Base-by-base conservation (phyloP, 495 filamentous ascomycete genomes). In the Neurospora hispaniola region DNA sequence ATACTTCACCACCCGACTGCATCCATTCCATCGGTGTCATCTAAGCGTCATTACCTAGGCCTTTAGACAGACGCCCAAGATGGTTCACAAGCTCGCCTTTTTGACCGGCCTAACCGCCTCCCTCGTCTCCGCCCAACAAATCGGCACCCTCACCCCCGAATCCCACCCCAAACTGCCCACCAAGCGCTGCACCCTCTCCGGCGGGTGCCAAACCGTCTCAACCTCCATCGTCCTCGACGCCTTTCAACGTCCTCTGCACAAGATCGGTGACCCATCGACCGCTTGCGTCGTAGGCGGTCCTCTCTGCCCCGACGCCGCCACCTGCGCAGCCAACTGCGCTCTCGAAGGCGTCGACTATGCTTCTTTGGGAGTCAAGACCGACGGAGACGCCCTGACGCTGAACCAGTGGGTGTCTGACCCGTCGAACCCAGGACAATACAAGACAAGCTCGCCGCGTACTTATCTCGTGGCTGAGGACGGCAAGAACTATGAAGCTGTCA, bases 221-320 rank as follows among this genome's bases (percentile, higher is more conserved):
- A 88, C 86, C 69, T 86, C 84, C 40, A 80, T 93, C 69, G 88
- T 89, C 41, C 82, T 92, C 44, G 90, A 93, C 79, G 79, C 89
- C 73, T 75, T 78, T 59, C 16, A 74, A 27, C 80, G 76, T 48
- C 73, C 76, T 7, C 70, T 81, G 18, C 71, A 79, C 74, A 71
- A 76, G 72, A 73, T 41, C 42, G 39, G 16, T 70, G 71, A 70
- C 75, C 16, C 54, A 4, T 14, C n/a, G 10, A 46, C 71, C 48
- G 41, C 68, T 70, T 79, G 79, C 76, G 73, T 89, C 77, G 80
- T 80, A 38, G 90, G 88, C 88, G 85, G 90, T 78, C 82, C 85
- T 31, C 76, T 84, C 44, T 89, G 87, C 80, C 82, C 85, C 23
- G 82, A 85, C 48, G 77, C 76, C 48, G 80, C 79, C 12, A 79